Evolutionary conservation across 2,329 filamentous ascomycete species (phyloP), one percentile per base, ranked within the genome.

Genomic region (Ceratocystis ficicola): DNA sequence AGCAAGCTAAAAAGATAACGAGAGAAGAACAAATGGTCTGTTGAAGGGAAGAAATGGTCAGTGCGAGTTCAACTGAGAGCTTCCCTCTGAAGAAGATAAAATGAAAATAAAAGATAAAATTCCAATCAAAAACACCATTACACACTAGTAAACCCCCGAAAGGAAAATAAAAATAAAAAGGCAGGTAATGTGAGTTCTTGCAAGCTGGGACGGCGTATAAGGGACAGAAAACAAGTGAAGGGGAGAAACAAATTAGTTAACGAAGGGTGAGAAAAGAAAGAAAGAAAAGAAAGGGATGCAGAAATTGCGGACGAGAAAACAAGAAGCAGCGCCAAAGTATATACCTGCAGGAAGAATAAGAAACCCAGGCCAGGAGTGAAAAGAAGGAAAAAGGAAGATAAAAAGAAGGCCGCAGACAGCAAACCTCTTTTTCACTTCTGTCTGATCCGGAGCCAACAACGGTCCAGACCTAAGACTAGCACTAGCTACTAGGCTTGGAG

Each of bases 301-400:
- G 44, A 22, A 64, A 44, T 52, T 28, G 7, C 28, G 17, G n/a
- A 63, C 62, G 20, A 52, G 44, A 48, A 50, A 41, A 12, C 44
- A 36, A 64, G 46, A 63, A 57, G 22, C n/a, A 62, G 30, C 20
- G 5, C 20, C 17, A 25, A 44, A 30, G 36, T 15, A 10, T 17
- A n/a, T 44, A 32, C 8, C 36, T 44, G 30, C 55, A 59, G 55
- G 28, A 59, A 59, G 55, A 59, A 59, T 20, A 59, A 59, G 55
- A 36, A 59, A 59, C 3, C 15, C 55, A 17, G 28, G 22, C 28
- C 32, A 59, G 22, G 50, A 57, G 44, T 41, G 30, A 65, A 28
- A 65, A 59, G 28, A 59, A 32, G 15, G 63, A 44, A 44, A 59
- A 52, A 41, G 36, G 30, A 55, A 61, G n/a, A 41, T n/a, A 62